phyloP scores from a whole-genome alignment of 2,329 filamentous ascomycete genomes.

The Blumeriella jaapii region DNA sequence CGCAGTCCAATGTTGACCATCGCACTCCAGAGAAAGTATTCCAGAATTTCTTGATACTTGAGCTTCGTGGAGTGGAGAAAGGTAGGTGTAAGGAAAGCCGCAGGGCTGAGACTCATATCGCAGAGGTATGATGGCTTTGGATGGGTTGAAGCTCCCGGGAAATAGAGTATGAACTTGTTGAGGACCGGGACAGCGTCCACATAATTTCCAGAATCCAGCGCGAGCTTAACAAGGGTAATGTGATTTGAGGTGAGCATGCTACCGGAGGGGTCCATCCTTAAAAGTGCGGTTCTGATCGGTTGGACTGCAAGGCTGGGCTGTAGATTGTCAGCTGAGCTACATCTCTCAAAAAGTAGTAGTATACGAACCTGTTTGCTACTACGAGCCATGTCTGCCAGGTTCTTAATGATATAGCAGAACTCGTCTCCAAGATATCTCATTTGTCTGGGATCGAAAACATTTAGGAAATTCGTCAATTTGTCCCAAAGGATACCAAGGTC shows the following conservation, averaged over 20 bases:
- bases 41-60: constrained; percentile 42
- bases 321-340: constrained; percentile 8
- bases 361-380: constrained; percentile 17
- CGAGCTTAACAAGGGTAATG: constrained; percentile 43
- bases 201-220: constrained; percentile 41
- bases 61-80: constrained; percentile 47
- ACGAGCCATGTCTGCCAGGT: constrained; percentile 19
- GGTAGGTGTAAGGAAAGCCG: constrained; percentile 46
- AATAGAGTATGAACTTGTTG: constrained; percentile 54
- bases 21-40: constrained; percentile 56
- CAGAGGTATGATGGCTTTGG: constrained; percentile 32
- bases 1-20: constrained; percentile 50
- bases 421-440: constrained; percentile 40
- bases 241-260: constrained; percentile 57
- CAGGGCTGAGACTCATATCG: constrained; percentile 34
- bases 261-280: constrained; percentile 54
- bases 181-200: constrained; percentile 48
- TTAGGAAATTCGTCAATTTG: constrained; percentile 30
- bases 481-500: constrained; percentile 33
- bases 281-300: constrained; percentile 36
- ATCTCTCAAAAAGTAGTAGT: neutral
- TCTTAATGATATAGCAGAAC: constrained; percentile 35
- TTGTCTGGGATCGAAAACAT: constrained; percentile 40
- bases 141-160: constrained; percentile 37
- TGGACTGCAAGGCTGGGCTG: constrained; percentile 20